These are phyloP conservation scores for Rhizopus arrhizus DNA, from an alignment of 371 early-diverging fungal species.

Conservation along the genomic window DNA sequence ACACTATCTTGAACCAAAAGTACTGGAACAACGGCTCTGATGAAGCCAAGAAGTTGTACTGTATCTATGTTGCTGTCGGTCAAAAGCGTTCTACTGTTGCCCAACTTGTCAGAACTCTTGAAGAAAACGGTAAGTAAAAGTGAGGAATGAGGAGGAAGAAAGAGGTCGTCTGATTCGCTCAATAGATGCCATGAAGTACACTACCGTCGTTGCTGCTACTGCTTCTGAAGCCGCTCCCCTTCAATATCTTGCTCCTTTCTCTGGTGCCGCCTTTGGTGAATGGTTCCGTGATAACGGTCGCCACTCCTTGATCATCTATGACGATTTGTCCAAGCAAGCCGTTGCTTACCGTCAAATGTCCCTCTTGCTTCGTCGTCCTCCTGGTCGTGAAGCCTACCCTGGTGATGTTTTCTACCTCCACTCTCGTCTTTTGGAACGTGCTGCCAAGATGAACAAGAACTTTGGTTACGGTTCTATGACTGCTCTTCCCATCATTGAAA, in stretches of 20 bases:
- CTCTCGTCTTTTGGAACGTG: constrained; percentile 96
- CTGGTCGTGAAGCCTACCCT: constrained; percentile 97
- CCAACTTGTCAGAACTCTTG: constrained; percentile 94
- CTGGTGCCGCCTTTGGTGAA: constrained; percentile 91
- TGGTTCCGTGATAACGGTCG: constrained; percentile 96
- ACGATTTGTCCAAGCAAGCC: constrained; percentile 96
- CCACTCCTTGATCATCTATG: constrained; percentile 92
- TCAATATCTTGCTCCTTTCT: constrained; percentile 94
- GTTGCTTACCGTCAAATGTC: constrained; percentile 98
- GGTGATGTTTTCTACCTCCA: constrained; percentile 98
- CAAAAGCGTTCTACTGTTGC: constrained; percentile 97
- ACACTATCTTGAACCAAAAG: constrained; percentile 96
- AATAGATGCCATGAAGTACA: constrained; percentile 71
- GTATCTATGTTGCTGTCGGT: constrained; percentile 95
- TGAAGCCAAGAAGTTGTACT: constrained; percentile 71
- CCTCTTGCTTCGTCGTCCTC: constrained; percentile 94
- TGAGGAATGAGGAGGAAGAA: too few species aligned
- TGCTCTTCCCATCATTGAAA: constrained; percentile 96
- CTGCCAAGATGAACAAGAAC: constrained; percentile 94
- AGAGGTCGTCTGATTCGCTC: background rate
- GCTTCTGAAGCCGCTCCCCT: constrained; percentile 94
- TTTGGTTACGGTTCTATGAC: constrained; percentile 93
- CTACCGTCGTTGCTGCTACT: constrained; percentile 93
- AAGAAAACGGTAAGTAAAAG: constrained; percentile 65
- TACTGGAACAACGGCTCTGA: constrained; percentile 74